phyloP scores from a whole-genome alignment of 441 rosid genomes.

The Adansonia rubrostipa region DNA sequence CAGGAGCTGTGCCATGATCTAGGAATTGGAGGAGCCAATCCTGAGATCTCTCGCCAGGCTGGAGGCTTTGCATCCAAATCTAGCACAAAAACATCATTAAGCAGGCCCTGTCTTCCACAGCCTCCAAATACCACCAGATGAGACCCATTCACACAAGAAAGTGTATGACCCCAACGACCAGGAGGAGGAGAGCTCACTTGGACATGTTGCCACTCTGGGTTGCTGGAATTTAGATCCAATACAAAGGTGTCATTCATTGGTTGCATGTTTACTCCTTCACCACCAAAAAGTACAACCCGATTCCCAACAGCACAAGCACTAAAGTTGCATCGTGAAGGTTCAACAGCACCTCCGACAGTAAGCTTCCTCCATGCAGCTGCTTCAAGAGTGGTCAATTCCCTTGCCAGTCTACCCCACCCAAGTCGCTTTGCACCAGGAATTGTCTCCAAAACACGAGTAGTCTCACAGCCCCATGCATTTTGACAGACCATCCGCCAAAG shows the following conservation, averaged over 20 bases:
- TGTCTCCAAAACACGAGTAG: conserved; percentile 81
- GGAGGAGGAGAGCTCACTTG: conserved; percentile 97
- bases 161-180: conserved; percentile 97
- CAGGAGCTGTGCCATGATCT: conserved; percentile 99
- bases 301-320: conserved; percentile 98
- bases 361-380: conserved; percentile 95
- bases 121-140: conserved; percentile 94
- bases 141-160: conserved; percentile 89
- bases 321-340: conserved; percentile 94
- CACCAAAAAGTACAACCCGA: conserved; percentile 89
- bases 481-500: conserved; percentile 97
- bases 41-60: conserved; percentile 91
- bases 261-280: conserved; percentile 97
- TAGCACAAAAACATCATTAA: conserved; percentile 85
- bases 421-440: conserved; percentile 89
- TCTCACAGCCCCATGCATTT: conserved; percentile 96
- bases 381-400: conserved; percentile 94
- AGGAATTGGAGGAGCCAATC: conserved; percentile 93
- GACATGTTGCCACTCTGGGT: conserved; percentile 89
- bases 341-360: conserved; percentile 90
- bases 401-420: conserved; percentile 87
- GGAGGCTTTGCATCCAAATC: conserved; percentile 95
- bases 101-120: conserved; percentile 88
- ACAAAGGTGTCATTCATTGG: conserved; percentile 98
- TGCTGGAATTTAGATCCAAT: conserved; percentile 77